Percentiles rank a stretch among this genome's conserved stretches.
Conservation (phyloP, 2,329 filamentous ascomycete species). For the Microdochium nivale region DNA sequence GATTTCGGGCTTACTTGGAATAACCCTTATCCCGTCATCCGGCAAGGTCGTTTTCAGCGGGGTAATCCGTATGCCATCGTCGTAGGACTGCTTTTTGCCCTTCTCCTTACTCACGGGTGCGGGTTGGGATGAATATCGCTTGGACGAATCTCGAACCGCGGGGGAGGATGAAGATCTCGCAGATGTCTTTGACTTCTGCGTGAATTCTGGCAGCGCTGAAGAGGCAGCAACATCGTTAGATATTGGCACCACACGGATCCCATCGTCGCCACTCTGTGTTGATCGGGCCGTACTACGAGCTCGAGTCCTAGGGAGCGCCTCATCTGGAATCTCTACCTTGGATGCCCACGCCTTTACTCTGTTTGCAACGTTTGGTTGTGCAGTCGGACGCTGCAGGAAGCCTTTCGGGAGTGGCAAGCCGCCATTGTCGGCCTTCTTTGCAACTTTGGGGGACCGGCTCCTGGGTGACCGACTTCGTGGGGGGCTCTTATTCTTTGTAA, state of each 20-base stretch:
- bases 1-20: slow-evolving; percentile 19
- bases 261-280: slow-evolving; percentile 23
- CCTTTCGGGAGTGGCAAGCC: slow-evolving; percentile 44
- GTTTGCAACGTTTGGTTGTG: slow-evolving; percentile 45
- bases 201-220: slow-evolving; percentile 11
- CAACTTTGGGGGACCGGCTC: slow-evolving; percentile 27
- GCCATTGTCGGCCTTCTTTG: slow-evolving; percentile 22
- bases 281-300: slow-evolving; percentile 22
- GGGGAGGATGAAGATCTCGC: neutral
- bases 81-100: slow-evolving; percentile 11
- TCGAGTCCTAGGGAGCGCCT: slow-evolving; percentile 25
- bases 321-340: slow-evolving; percentile 41
- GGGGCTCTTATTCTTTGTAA: slow-evolving; percentile 35
- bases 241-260: slow-evolving; percentile 29
- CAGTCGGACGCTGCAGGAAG: slow-evolving; percentile 43
- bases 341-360: slow-evolving; percentile 57
- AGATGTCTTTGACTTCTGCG: slow-evolving; percentile 1
- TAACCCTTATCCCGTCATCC: slow-evolving; percentile 38
- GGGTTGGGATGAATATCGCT: neutral
- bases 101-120: slow-evolving; percentile 1
- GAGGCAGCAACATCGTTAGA: slow-evolving; percentile 1
- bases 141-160: neutral
- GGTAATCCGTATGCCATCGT: slow-evolving; percentile 20
- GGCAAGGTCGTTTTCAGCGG: slow-evolving; percentile 10
- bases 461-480: slow-evolving; percentile 32